Conservation (phyloP, 2,329 filamentous ascomycete species). For the Alternaria sp. region DNA sequence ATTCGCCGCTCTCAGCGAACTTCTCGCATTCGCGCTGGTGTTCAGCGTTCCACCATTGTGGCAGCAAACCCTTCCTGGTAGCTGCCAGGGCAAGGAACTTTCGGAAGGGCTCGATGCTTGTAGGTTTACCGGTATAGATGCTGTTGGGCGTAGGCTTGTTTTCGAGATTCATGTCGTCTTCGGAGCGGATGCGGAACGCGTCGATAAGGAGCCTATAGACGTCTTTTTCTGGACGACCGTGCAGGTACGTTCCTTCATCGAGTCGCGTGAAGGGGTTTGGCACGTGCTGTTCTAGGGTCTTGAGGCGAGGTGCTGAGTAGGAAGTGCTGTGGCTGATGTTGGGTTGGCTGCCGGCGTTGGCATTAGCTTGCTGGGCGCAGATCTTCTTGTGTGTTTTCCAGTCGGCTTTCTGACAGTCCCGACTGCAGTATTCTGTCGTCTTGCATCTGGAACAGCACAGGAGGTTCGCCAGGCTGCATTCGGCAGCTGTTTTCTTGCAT, state of each 20-base stretch:
- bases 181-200: slow-evolving; percentile 38
- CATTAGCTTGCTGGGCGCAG: slow-evolving; percentile 23
- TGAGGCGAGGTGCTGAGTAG: slow-evolving; percentile 14
- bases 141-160: slow-evolving; percentile 22
- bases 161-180: slow-evolving; percentile 31
- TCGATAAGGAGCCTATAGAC: slow-evolving; percentile 46
- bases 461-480: slow-evolving; percentile 19
- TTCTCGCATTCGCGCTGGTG: slow-evolving; percentile 33
- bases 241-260: slow-evolving; percentile 34
- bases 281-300: slow-evolving; percentile 29
- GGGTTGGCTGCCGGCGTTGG: slow-evolving; percentile 2
- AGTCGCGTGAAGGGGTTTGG: slow-evolving; percentile 36
- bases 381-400: slow-evolving; percentile 49
- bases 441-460: slow-evolving; percentile 45
- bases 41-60: slow-evolving; percentile 35
- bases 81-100: slow-evolving; percentile 28
- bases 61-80: slow-evolving; percentile 23
- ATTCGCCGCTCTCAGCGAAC: slow-evolving; percentile 26
- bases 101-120: slow-evolving; percentile 31
- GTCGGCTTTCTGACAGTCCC: slow-evolving; percentile 46
- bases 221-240: slow-evolving; percentile 37
- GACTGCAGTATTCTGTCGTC: slow-evolving; percentile 43
- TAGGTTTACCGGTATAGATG: slow-evolving; percentile 28
- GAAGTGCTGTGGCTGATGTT: slow-evolving; percentile 12
- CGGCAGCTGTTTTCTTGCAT: slow-evolving; percentile 31